Conservation (phyloP, 2,329 filamentous ascomycete species). For the Rhynchosporium agropyri region DNA sequence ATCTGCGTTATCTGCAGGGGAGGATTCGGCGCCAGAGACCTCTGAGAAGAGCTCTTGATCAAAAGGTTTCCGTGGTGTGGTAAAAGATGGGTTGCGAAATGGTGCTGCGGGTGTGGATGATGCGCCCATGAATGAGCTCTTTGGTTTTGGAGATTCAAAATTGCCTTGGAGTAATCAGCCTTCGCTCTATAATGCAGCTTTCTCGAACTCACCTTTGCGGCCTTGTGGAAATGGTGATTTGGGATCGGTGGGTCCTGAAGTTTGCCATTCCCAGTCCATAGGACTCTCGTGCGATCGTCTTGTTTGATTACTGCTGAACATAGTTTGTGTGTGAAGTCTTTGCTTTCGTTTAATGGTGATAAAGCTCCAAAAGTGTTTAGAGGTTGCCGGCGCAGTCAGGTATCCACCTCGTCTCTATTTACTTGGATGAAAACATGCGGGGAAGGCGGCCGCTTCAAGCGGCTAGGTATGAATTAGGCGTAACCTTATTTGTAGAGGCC, state of each 20-base stretch:
- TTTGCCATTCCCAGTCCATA: conserved; percentile 70
- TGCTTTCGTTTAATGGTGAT: conserved; percentile 1
- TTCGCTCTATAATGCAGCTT: conserved; percentile 8
- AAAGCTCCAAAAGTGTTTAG: background rate
- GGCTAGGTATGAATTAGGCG: background rate
- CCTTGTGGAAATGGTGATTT: conserved; percentile 59
- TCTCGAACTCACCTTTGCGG: conserved; percentile 32
- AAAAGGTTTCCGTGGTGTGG: conserved; percentile 61
- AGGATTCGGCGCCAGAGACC: conserved; percentile 60
- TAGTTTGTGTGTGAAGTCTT: conserved; percentile 19
- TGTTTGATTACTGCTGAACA: conserved; percentile 45
- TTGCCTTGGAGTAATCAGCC: conserved; percentile 30
- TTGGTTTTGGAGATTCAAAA: conserved; percentile 47
- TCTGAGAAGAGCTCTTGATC: conserved; percentile 58
- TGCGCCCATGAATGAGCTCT: conserved; percentile 49
- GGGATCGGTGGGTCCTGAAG: conserved; percentile 58
- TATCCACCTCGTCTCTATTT: conserved; percentile 10
- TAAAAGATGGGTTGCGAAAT: conserved; percentile 67
- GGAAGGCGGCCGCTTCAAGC: conserved; percentile 7
- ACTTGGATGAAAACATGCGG: conserved; percentile 14
- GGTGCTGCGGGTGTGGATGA: conserved; percentile 48
- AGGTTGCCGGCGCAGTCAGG: background rate
- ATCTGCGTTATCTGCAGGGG: conserved; percentile 59
- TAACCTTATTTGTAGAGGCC: conserved; percentile 5
- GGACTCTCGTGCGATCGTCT: conserved; percentile 60